Conservation (phyloP, 805 yeast species). For the Metschnikowia kunwiensis region DNA sequence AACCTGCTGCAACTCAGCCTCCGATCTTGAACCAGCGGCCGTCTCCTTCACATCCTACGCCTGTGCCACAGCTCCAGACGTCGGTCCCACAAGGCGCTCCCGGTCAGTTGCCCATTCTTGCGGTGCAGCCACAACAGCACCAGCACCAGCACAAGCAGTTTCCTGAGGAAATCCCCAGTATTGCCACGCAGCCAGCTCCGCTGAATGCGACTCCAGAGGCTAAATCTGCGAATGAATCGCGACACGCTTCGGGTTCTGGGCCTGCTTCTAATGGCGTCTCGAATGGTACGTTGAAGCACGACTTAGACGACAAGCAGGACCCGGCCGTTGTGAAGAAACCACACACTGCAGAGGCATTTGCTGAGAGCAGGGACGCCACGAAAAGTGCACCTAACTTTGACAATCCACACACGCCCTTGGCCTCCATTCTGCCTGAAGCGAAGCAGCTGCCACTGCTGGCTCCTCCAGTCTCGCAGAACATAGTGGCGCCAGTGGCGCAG, state of each 20-base stretch:
- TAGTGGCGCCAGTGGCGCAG: constrained; percentile 7
- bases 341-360: constrained; percentile 12
- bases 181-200: no score
- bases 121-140: background rate
- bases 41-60: constrained; percentile 16
- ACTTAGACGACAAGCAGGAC: constrained; percentile 39
- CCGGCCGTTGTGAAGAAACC: constrained; percentile 26
- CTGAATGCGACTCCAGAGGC: background rate
- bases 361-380: background rate
- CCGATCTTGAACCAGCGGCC: background rate
- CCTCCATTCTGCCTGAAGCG: background rate
- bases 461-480: no score
- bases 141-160: background rate
- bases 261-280: constrained; percentile 3
- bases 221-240: background rate
- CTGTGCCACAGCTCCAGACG: constrained; percentile 7
- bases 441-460: background rate
- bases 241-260: no score
- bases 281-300: constrained; percentile 29
- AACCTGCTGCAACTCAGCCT: background rate
- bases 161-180: no score
- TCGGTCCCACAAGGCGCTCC: background rate
- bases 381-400: constrained; percentile 1
- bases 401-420: background rate
- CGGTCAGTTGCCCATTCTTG: background rate